Conservation (phyloP, 2,329 filamentous ascomycete species). For the Apiospora marii region DNA sequence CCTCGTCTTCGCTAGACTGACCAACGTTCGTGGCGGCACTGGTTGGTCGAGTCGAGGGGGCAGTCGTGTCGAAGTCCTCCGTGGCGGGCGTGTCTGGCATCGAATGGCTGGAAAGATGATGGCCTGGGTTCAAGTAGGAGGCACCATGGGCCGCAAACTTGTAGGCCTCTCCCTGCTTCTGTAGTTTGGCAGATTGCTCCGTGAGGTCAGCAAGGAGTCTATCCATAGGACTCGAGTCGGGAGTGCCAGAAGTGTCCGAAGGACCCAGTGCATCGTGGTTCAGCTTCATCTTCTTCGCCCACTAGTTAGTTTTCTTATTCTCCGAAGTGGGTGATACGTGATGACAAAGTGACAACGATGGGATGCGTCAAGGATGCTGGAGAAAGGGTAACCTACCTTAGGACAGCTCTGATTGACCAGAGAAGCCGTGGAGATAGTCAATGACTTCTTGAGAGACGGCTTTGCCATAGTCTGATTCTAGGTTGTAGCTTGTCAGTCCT, state of each 20-base stretch:
- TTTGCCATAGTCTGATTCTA: constrained; percentile 14
- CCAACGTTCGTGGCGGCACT: constrained; percentile 57
- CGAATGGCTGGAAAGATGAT: constrained; percentile 63
- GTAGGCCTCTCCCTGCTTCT: constrained; percentile 64
- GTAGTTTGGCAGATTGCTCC: constrained; percentile 71
- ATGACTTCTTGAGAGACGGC: constrained; percentile 50
- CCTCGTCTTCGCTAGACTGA: constrained; percentile 59
- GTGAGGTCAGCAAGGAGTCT: constrained; percentile 76
- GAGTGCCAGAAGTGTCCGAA: constrained; percentile 39
- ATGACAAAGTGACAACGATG: constrained; percentile 7
- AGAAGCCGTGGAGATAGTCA: constrained; percentile 60
- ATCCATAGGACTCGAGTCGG: constrained; percentile 68
- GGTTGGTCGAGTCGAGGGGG: constrained; percentile 59
- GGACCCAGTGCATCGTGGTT: constrained; percentile 49
- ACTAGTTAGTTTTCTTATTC: constrained; percentile 29
- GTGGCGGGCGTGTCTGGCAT: constrained; percentile 69
- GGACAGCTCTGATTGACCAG: constrained; percentile 61
- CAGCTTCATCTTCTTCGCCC: constrained; percentile 57
- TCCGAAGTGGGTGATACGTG: not conserved
- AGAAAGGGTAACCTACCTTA: constrained; percentile 52
- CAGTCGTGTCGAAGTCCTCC: constrained; percentile 58
- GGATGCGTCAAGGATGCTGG: not conserved
- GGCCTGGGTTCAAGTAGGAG: constrained; percentile 50
- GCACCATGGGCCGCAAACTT: constrained; percentile 50
- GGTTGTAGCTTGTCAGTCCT: not conserved